Base-by-base conservation (phyloP, 345 rosid species). In the Hibiscus trionum region DNA sequence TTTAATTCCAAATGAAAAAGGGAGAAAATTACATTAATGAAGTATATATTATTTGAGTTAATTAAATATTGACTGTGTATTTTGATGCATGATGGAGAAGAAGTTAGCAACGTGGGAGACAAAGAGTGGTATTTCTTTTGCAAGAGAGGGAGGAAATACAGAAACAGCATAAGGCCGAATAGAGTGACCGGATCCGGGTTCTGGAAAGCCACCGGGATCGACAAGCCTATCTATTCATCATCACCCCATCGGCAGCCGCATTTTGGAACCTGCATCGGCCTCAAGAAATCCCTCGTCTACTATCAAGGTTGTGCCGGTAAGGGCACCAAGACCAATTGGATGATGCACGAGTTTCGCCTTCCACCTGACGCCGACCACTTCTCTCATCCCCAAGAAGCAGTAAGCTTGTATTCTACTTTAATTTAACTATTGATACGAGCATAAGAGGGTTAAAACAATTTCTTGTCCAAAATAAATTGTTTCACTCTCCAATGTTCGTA, bases 161-260 rank as follows among this genome's bases (percentile, higher is more conserved):
- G 81, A 73, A 91, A 91, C 83, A 88, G 97, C 75, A 72, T 91
- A 52, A 81, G 94, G 80, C 97, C 97, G 0, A 91, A 91, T 66
- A 82, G 97, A 26, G 97, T 88, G 4, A 91, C 97, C 0, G 89
- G 90, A 33, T 91, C 97, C 21, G 97, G 97, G 16, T 91, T 91
- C 26, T 91, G 97, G 97, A 91, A 91, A 76, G 97, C 97, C 46
- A 91, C 97, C 0, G 97, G 97, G 7, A 91, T 91, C 60, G 97
- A 91, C 80, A 87, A 86, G 81, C 90, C 88, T 6, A 80, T 91
- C 14, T 78, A 82, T 53, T 75, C 92, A 16, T 52, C 56, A 8
- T 52, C 56, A 16, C 80, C 81, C 31, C 87, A 16, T 52, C 56
- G 15, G 56, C 56, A 52, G 24, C 58, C 19, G 27, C 27, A 55